A percentile compares a stretch with the other conserved stretches of the same genome.
These are phyloP conservation scores for Parafenestella ontariensis DNA, from an alignment of 2,329 filamentous ascomycete genomes.

Conservation along the genomic window DNA sequence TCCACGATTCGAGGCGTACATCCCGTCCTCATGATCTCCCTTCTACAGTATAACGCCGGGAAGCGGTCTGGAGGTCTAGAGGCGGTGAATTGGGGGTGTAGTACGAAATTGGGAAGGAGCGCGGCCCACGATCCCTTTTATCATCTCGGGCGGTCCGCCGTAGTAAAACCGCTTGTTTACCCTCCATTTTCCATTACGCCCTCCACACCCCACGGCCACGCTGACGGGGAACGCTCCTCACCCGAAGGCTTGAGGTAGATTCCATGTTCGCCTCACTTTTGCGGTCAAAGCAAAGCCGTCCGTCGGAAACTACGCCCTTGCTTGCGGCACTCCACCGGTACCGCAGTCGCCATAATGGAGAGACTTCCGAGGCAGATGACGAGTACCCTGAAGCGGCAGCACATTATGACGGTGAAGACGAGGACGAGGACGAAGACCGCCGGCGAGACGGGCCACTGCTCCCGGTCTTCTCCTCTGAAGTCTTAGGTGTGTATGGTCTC, in stretches of 20 bases:
- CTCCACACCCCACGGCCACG: conserved; percentile 13
- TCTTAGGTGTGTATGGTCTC: conserved; percentile 39
- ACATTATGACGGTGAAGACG: conserved; percentile 39
- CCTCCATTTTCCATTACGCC: conserved; percentile 1
- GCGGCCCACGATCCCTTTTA: conserved; percentile 13
- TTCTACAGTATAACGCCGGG: not conserved
- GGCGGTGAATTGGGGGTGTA: conserved; percentile 3
- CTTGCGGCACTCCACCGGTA: conserved; percentile 40
- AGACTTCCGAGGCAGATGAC: conserved; percentile 30
- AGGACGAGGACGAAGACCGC: conserved; percentile 38
- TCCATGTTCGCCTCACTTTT: conserved; percentile 50
- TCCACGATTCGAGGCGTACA: not conserved
- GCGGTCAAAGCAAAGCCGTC: conserved; percentile 37
- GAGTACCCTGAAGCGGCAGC: conserved; percentile 23
- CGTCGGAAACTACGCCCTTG: conserved; percentile 46
- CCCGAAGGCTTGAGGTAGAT: conserved; percentile 21
- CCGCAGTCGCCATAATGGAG: conserved; percentile 35
- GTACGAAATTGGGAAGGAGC: conserved; percentile 15
- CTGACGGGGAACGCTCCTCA: conserved; percentile 13
- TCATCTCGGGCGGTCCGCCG: conserved; percentile 14
- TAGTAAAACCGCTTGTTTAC: conserved; percentile 13
- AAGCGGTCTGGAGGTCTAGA: not conserved
- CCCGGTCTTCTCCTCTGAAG: conserved; percentile 50
- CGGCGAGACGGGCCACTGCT: conserved; percentile 46
- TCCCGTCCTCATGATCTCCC: not conserved